Evolutionary conservation across 129 eudicot genomes (phyloP).

Genomic region (Arctium minus): DNA sequence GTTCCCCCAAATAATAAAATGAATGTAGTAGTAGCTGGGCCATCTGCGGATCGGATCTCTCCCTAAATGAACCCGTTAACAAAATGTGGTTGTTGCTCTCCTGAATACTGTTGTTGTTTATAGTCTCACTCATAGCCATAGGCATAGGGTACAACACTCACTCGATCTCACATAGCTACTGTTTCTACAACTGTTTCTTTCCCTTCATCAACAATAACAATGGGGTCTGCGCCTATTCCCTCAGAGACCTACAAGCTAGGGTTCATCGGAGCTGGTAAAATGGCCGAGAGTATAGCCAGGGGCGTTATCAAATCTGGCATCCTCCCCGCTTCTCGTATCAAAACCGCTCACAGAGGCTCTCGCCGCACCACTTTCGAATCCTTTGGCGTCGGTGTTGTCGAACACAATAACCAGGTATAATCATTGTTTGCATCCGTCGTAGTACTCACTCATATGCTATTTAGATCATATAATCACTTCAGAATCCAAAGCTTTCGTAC

Average conservation of each 20-base stretch:
- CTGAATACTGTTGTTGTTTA: no score
- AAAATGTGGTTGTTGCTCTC: no score
- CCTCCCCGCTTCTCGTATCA: conserved; percentile 73
- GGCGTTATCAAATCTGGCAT: conserved; percentile 76
- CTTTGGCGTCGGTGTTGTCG: conserved; percentile 61
- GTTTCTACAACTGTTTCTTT: not conserved
- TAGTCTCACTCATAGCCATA: no score
- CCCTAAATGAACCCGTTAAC: no score
- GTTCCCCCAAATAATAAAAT: no score
- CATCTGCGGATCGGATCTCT: no score
- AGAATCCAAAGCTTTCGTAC: not conserved
- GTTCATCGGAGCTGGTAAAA: conserved; percentile 94
- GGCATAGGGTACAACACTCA: no score
- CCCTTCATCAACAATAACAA: conserved; percentile 3
- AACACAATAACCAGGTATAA: conserved; percentile 61
- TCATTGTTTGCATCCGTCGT: not conserved
- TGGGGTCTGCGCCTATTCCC: conserved; percentile 42
- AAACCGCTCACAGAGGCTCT: conserved; percentile 67
- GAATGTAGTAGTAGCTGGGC: no score
- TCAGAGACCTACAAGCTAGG: conserved; percentile 74
- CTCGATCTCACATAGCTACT: not conserved
- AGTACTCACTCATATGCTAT: not conserved
- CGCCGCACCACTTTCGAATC: conserved; percentile 62
- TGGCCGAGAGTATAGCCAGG: conserved; percentile 95
- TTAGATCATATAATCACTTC: not conserved